Evolutionary conservation across 2,329 filamentous ascomycete species (phyloP).

Genomic region (Aspergillus awamori): DNA sequence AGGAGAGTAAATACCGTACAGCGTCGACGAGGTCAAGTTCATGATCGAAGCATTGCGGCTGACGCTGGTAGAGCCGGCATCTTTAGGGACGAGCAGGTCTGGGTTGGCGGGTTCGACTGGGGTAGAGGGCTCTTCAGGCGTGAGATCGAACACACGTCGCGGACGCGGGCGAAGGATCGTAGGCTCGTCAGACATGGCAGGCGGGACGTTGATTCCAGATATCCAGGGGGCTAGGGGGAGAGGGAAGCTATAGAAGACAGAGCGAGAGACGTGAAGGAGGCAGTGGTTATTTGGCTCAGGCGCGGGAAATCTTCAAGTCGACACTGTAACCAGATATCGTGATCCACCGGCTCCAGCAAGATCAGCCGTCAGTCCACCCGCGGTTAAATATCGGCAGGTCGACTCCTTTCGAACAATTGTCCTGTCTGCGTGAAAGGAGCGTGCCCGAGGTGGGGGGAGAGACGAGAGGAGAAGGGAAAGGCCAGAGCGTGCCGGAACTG

Average conservation of each 20-base stretch:
- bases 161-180: constrained; percentile 70
- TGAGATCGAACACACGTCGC: constrained; percentile 69
- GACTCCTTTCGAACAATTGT: constrained; percentile 3
- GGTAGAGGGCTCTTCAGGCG: constrained; percentile 46
- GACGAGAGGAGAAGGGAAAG: constrained; percentile 3
- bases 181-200: constrained; percentile 46
- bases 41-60: constrained; percentile 76
- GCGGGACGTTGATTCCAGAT: neutral
- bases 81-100: constrained; percentile 39
- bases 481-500: constrained; percentile 5
- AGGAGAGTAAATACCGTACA: constrained; percentile 87
- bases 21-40: constrained; percentile 85
- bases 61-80: constrained; percentile 47
- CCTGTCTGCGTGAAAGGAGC: constrained; percentile 1
- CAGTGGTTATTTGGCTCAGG: neutral
- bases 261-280: neutral
- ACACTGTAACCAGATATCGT: constrained; percentile 1
- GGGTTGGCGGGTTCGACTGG: constrained; percentile 41
- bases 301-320: neutral
- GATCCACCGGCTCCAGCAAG: neutral
- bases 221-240: neutral
- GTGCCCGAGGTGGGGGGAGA: neutral
- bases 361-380: neutral
- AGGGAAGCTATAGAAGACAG: neutral
- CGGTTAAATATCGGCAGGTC: constrained; percentile 1